A percentile compares a stretch with the other conserved stretches of the same genome.
Evolutionary conservation across 768 basidiomycete genomes (phyloP).

Genomic region (Mycena pura): DNA sequence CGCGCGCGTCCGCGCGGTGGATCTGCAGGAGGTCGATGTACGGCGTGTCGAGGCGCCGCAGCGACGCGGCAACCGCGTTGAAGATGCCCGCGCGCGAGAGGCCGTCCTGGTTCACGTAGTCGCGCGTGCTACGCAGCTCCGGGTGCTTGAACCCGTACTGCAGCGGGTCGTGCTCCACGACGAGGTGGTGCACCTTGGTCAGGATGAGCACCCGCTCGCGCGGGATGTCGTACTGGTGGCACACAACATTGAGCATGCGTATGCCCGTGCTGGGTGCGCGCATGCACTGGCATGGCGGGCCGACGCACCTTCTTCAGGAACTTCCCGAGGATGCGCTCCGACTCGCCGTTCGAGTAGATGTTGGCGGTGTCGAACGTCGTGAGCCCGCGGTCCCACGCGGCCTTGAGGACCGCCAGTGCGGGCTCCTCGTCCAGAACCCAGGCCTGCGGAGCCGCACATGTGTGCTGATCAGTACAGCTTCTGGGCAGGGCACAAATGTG

Average conservation of each 20-base stretch:
- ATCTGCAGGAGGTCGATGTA: conserved; percentile 49
- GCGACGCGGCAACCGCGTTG: conserved; percentile 42
- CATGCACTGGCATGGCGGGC: neutral
- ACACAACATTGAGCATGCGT: no score
- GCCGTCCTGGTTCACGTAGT: conserved; percentile 32
- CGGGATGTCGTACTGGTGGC: conserved; percentile 33
- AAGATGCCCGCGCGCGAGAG: conserved; percentile 39
- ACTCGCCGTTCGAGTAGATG: conserved; percentile 46
- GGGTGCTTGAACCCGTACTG: neutral
- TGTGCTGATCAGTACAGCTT: no score
- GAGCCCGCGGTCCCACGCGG: conserved; percentile 49
- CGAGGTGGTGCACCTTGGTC: conserved; percentile 30
- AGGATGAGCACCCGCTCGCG: conserved; percentile 25
- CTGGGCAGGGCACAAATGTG: no score
- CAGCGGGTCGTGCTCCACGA: conserved; percentile 7
- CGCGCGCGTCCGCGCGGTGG: conserved; percentile 45
- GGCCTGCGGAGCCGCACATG: conserved; percentile 32
- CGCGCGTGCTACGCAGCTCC: neutral
- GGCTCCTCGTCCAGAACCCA: conserved; percentile 60
- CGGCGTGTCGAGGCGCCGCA: conserved; percentile 33
- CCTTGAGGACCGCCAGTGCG: conserved; percentile 50
- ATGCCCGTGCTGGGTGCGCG: conserved; percentile 6
- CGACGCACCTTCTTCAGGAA: conserved; percentile 41
- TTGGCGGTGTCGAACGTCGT: conserved; percentile 47
- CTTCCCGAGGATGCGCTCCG: conserved; percentile 49